Evolutionary conservation across 2,329 filamentous ascomycete species (phyloP).

Genomic region (Colletotrichum spinosum): DNA sequence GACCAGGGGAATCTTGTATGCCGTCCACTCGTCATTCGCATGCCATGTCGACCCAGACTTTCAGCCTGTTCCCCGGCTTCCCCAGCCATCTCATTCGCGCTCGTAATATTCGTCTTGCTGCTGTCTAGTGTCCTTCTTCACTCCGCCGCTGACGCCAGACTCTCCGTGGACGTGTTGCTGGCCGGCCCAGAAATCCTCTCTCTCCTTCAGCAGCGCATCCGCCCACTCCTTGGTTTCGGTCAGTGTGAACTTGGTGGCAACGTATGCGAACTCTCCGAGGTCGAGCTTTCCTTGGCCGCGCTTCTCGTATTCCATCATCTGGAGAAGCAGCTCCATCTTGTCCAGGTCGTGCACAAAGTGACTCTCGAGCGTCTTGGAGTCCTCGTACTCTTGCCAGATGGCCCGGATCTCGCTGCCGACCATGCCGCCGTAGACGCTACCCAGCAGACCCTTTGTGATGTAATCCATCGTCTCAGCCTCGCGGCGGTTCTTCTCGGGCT

Average conservation of each 20-base stretch:
- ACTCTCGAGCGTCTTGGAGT: conserved; percentile 83
- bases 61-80: neutral
- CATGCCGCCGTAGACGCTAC: conserved; percentile 76
- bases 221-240: conserved; percentile 87
- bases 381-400: conserved; percentile 97
- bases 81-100: conserved; percentile 19
- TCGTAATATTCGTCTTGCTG: conserved; percentile 65
- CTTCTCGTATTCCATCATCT: conserved; percentile 97
- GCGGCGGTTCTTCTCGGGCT: conserved; percentile 88
- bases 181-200: conserved; percentile 76
- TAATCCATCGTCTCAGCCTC: conserved; percentile 94
- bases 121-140: conserved; percentile 49
- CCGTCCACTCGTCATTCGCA: conserved; percentile 13
- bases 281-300: conserved; percentile 74
- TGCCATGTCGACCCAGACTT: neutral
- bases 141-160: conserved; percentile 51
- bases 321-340: conserved; percentile 93
- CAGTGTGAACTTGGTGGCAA: conserved; percentile 77
- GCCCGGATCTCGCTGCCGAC: conserved; percentile 78
- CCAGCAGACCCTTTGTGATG: conserved; percentile 78
- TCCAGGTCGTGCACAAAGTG: conserved; percentile 96
- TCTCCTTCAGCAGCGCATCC: conserved; percentile 79
- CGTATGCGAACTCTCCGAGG: conserved; percentile 87
- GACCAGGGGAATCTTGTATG: conserved; percentile 13
- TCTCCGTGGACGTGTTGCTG: conserved; percentile 61